Evolutionary conservation across 768 basidiomycete species (phyloP), one percentile per base, ranked within the genome.

Genomic region (Phlegmacium glaucopus): DNA sequence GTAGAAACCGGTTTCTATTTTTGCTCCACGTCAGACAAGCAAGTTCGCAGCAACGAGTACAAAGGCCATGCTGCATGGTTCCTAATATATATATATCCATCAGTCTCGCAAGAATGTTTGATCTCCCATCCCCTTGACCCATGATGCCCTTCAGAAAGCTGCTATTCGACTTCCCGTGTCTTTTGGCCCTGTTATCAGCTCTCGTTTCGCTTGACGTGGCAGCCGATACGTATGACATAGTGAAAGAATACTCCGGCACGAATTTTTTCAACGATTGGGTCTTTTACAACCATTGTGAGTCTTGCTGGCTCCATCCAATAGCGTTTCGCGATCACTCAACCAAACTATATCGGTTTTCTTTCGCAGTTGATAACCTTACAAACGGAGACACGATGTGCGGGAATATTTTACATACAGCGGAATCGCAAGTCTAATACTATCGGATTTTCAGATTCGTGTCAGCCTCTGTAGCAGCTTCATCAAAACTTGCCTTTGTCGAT

Each of bases 221-320:
- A 30, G 59, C 59, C 15, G 56, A 54, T 38, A 57, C 48, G 10
- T 84, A 87, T 63, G 62, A 73, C 44, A 61, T 83, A 41, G 73
- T 76, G 17, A 75, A 76, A 55, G 75, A 78, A 46, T 86, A 82
- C 62, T 57, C 74, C 4, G 85, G 86, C 1, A 58, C 71, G n/a
- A 71, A 60, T 6, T 87, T 88, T 62, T 87, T 87, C 52, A 66
- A 87, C 44, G 75, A 72, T 9, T 87, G 85, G 85, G 65, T 69
- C n/a, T 86, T 81, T 59, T 87, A 79, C 50, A 69, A 77, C 40
- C 52, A 78, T 50, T 77, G 83, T 79, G 51, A 48, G 76, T 67
- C 22, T 22, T 22, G 22, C 22, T 22, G 22, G 22, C 3, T 22
- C 22, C 5, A 5, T 22, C 22, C 22, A 22, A 2, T 22, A 22